Evolutionary conservation across 176 grass and related monocot species (phyloP).

Genomic region (Luzula sylvatica): DNA sequence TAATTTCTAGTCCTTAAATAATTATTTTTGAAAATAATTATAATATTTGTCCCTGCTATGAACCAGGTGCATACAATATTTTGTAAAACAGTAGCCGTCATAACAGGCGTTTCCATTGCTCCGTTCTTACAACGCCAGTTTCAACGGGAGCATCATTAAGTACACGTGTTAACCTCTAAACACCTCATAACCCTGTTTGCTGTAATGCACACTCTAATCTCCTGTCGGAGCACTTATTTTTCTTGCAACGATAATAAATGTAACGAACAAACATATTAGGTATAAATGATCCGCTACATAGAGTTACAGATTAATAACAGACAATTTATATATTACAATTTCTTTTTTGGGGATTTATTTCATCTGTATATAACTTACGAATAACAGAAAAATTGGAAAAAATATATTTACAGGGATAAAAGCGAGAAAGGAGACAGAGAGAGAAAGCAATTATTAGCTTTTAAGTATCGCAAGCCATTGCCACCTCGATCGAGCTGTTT

Average conservation of each 20-base stretch:
- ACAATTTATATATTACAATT: constrained; percentile 3
- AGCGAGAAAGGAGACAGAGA: constrained; percentile 15
- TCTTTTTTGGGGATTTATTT: background rate
- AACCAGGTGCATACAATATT: background rate
- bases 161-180: background rate
- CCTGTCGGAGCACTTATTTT: background rate
- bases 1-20: no score
- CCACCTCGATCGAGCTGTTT: constrained; percentile 35
- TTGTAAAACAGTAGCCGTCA: background rate
- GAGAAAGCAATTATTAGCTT: constrained; percentile 28
- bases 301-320: background rate
- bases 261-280: background rate
- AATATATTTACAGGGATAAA: constrained; percentile 1
- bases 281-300: background rate
- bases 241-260: background rate
- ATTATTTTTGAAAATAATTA: no score
- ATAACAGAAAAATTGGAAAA: constrained; percentile 19
- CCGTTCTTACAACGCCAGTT: background rate
- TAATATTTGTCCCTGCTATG: no score
- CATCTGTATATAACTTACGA: constrained; percentile 1
- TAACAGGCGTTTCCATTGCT: background rate
- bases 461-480: constrained; percentile 23
- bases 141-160: background rate
- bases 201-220: constrained; percentile 2
- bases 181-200: background rate